Evolutionary conservation across 1,284 basidiomycete genomes (phyloP), one percentile per base, ranked within the genome.

Genomic region (Psilocybe mexicana): DNA sequence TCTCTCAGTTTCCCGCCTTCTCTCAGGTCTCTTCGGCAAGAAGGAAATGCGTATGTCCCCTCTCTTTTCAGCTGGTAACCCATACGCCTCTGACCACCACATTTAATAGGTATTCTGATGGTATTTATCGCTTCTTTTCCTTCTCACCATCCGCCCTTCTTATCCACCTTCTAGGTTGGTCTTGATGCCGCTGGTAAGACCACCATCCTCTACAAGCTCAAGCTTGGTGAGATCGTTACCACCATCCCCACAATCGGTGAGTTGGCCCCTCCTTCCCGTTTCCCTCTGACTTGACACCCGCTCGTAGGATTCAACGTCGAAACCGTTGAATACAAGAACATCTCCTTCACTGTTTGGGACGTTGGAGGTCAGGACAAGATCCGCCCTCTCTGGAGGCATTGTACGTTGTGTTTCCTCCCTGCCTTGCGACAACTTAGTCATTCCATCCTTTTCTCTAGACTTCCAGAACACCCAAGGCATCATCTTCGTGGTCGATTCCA

Each of bases 391-490:
- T 99, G 96, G 96, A 95, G 96, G 86, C 96, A 99, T 83, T 99
- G 96, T 96, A 73, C 70, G 87, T 81, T 47, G 55, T 48, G 54
- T 55, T 57, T 52, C 65, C 49, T 63, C 63, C 67, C 63, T 61
- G 61, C 59, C 61, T 40, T 25, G 56, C 5, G 44, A 42, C 55
- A 46, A 56, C n/a, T 52, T 50, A 46, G 56, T 63, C 57, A 61
- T 65, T 62, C 57, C 67, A 49, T 42, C 46, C 23, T 55, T 30
- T 49, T 54, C 43, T 59, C 30, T 66, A 97, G 96, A 99, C 83
- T 99, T 98, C 94, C 97, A 99, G 81, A 99, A 99, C 84, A 99
- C 97, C 49, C 97, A 99, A 81, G 97, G 96, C 67, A 98, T 99
- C 81, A 99, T 99, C 74, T 99, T 99, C 76, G 97, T 99, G 58